Evolutionary conservation across 768 basidiomycete genomes (phyloP).

Genomic region (Mycena sanguinolenta): DNA sequence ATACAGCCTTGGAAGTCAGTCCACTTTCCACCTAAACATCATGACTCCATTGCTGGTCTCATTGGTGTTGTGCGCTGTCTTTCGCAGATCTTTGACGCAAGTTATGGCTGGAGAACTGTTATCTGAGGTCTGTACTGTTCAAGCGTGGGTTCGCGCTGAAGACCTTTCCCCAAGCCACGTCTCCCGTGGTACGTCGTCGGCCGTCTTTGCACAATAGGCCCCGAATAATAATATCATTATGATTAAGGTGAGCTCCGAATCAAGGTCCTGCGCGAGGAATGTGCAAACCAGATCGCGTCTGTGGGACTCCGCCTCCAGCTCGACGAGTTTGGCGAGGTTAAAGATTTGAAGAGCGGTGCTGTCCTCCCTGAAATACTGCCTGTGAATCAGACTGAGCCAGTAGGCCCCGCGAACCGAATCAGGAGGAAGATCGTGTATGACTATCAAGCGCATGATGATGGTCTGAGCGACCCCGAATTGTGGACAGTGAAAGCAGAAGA

Average conservation of each 20-base stretch:
- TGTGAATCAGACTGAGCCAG: constrained; percentile 11
- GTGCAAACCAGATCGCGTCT: constrained; percentile 18
- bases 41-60: too few relatives aligned
- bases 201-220: too few relatives aligned
- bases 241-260: constrained; percentile 32
- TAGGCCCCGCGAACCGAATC: neutral
- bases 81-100: too few relatives aligned
- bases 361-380: constrained; percentile 15
- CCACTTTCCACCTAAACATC: too few relatives aligned
- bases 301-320: constrained; percentile 26
- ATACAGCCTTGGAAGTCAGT: too few relatives aligned
- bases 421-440: constrained; percentile 18
- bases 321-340: constrained; percentile 29
- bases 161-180: neutral
- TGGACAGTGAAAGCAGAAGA: constrained; percentile 21
- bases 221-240: too few relatives aligned
- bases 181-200: neutral
- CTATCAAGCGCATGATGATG: constrained; percentile 11
- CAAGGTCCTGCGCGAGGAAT: constrained; percentile 10
- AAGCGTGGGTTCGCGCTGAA: neutral
- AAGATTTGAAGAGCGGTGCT: constrained; percentile 6
- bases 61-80: too few relatives aligned
- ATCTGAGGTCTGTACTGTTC: neutral
- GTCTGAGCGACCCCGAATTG: constrained; percentile 10
- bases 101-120: too few relatives aligned